These are phyloP conservation scores for Dictyostelium purpureum DNA, from an alignment of 78 protist genomes.

Conservation along the genomic window DNA sequence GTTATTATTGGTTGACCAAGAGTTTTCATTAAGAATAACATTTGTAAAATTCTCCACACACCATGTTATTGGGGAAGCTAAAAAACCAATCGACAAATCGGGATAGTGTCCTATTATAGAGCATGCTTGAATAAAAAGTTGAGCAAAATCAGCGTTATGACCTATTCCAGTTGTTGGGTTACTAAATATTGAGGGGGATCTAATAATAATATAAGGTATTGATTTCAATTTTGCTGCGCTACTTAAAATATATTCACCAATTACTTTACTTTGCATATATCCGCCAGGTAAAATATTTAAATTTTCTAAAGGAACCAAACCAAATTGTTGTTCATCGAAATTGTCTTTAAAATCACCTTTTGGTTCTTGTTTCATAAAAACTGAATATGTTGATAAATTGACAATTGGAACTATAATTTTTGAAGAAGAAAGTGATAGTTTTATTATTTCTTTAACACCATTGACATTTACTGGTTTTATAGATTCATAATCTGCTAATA, in stretches of 20 bases:
- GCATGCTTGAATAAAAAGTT: background rate
- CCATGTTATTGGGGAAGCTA: background rate
- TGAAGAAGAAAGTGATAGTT: background rate
- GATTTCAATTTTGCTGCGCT: background rate
- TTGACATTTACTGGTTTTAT: background rate
- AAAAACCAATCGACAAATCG: background rate
- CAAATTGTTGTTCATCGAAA: background rate
- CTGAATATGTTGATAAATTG: background rate
- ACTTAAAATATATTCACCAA: background rate
- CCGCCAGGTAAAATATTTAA: constrained; percentile 30
- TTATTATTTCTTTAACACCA: background rate
- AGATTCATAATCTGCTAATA: background rate
- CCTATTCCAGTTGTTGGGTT: constrained; percentile 8
- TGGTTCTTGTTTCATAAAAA: background rate
- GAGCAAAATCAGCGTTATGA: background rate
- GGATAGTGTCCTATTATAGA: background rate
- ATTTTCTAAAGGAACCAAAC: constrained; percentile 5
- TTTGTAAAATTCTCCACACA: background rate
- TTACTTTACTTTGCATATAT: constrained; percentile 45
- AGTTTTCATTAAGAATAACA: background rate
- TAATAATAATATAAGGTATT: constrained; percentile 18
- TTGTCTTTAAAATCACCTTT: background rate
- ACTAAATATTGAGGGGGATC: constrained; percentile 5
- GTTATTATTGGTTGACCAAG: no score
- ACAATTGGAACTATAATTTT: background rate